Percentiles rank a stretch among this genome's conserved stretches.
Conservation (phyloP, 2,329 filamentous ascomycete species). For the Exophiala sp. region DNA sequence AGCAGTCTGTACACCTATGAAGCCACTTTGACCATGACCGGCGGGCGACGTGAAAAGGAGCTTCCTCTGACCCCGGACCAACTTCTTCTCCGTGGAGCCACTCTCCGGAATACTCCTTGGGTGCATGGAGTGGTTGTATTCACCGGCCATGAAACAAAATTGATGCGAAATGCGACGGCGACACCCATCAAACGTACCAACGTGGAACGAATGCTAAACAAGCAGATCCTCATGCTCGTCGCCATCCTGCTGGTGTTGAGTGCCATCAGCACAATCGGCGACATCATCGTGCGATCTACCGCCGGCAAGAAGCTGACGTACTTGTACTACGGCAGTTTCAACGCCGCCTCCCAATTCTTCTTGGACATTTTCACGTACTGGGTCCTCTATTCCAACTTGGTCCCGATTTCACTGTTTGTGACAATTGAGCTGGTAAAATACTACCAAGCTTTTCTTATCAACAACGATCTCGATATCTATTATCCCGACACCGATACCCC, state of each 20-base stretch:
- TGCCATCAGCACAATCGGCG: constrained; percentile 83
- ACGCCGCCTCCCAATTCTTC: constrained; percentile 74
- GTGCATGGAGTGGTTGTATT: constrained; percentile 95
- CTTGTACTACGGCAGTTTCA: constrained; percentile 54
- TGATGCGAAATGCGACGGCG: constrained; percentile 97
- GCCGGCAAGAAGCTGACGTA: constrained; percentile 62
- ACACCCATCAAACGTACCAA: constrained; percentile 96
- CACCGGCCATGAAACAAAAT: constrained; percentile 94
- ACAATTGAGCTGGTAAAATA: constrained; percentile 98
- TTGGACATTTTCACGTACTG: constrained; percentile 96
- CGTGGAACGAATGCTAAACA: constrained; percentile 89
- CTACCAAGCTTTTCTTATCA: constrained; percentile 94
- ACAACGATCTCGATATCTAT: constrained; percentile 96
- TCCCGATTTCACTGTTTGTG: constrained; percentile 96
- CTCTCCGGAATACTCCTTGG: constrained; percentile 93
- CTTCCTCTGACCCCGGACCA: constrained; percentile 86
- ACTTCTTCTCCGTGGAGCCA: constrained; percentile 84
- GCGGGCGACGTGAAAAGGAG: constrained; percentile 88
- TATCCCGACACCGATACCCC: constrained; percentile 93
- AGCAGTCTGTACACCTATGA: constrained; percentile 98
- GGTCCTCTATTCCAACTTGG: constrained; percentile 93
- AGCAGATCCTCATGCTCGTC: constrained; percentile 84
- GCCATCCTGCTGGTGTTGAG: constrained; percentile 77
- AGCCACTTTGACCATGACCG: constrained; percentile 84
- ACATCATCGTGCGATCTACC: constrained; percentile 70